phyloP scores from a whole-genome alignment of 441 rosid genomes.

The Lagerstroemia fauriei region DNA sequence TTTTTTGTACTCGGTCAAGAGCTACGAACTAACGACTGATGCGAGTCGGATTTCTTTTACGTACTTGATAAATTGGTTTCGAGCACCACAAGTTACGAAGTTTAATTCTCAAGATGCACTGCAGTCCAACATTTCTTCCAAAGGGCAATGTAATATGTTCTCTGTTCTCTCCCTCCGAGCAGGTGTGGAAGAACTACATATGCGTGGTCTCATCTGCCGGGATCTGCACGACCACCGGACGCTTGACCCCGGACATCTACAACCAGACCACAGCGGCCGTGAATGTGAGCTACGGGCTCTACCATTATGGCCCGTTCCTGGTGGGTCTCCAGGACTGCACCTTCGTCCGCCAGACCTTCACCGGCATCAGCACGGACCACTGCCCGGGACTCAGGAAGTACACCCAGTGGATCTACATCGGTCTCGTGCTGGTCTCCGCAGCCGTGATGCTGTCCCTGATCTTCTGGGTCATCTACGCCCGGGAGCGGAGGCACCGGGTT shows the following conservation, averaged over 20 bases:
- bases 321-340: slow-evolving; percentile 69
- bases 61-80: too few relatives aligned
- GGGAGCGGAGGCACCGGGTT: slow-evolving; percentile 81
- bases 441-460: slow-evolving; percentile 87
- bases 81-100: too few relatives aligned
- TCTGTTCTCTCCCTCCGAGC: slow-evolving; percentile 17
- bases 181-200: slow-evolving; percentile 70
- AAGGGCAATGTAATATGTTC: not conserved
- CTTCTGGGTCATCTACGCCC: slow-evolving; percentile 88
- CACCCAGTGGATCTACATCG: slow-evolving; percentile 75
- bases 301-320: slow-evolving; percentile 78
- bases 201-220: slow-evolving; percentile 60
- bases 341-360: slow-evolving; percentile 74
- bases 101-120: too few relatives aligned
- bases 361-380: slow-evolving; percentile 45
- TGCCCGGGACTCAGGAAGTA: slow-evolving; percentile 66
- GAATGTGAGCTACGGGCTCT: slow-evolving; percentile 77
- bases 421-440: slow-evolving; percentile 69
- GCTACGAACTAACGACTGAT: too few relatives aligned
- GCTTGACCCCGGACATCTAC: slow-evolving; percentile 67
- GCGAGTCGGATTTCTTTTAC: too few relatives aligned
- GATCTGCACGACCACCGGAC: slow-evolving; percentile 66
- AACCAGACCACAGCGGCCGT: slow-evolving; percentile 65
- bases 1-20: too few relatives aligned
- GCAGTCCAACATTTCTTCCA: not conserved